These are phyloP conservation scores for Cicer arietinum DNA, from an alignment of 306 rosid genomes.

Conservation along the genomic window DNA sequence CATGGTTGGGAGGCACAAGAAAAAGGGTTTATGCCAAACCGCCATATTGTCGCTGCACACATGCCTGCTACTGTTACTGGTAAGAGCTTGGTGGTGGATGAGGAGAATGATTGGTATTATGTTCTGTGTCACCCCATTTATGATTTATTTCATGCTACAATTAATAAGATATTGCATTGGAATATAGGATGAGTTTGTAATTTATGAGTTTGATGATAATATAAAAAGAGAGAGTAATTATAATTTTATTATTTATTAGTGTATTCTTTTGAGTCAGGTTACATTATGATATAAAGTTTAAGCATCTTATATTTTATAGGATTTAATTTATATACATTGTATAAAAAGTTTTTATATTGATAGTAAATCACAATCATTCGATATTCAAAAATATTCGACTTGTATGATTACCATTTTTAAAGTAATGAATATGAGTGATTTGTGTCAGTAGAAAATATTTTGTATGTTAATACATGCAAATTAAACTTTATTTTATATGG, in stretches of 20 bases:
- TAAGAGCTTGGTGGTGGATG: conserved; percentile 30
- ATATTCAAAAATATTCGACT: too few species aligned
- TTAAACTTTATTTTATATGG: neutral
- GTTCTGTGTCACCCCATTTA: conserved; percentile 29
- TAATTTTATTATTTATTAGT: neutral
- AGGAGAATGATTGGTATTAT: conserved; percentile 9
- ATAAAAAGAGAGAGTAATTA: neutral
- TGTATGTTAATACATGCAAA: too few species aligned
- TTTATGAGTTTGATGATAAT: conserved; percentile 18
- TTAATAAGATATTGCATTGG: conserved; percentile 14
- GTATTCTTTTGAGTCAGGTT: neutral
- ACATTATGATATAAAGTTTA: neutral
- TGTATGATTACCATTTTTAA: too few species aligned
- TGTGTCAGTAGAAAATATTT: too few species aligned
- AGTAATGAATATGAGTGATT: too few species aligned
- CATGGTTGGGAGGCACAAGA: conserved; percentile 43
- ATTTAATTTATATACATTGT: too few species aligned
- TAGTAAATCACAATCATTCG: too few species aligned
- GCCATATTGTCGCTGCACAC: conserved; percentile 45
- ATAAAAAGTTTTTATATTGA: too few species aligned
- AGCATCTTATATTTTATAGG: conserved; percentile 9
- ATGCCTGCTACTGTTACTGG: conserved; percentile 56
- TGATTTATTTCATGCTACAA: neutral
- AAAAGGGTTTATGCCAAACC: conserved; percentile 30
- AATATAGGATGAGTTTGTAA: conserved; percentile 8